These are phyloP conservation scores for Schizothecium vesticola DNA, from an alignment of 495 filamentous ascomycete genomes.

Conservation along the genomic window DNA sequence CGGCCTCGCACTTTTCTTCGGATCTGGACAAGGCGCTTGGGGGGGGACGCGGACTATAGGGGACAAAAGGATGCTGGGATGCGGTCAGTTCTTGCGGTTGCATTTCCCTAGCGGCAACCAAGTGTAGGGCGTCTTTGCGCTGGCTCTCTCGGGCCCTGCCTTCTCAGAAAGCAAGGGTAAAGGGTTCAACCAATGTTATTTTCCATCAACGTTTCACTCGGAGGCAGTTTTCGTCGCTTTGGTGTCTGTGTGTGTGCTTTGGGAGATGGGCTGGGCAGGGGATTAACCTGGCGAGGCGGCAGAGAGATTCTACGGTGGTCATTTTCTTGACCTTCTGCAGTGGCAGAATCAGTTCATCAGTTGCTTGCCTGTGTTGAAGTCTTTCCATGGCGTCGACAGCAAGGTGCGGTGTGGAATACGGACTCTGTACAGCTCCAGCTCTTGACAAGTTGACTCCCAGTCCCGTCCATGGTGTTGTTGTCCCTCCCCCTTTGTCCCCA, in stretches of 20 bases:
- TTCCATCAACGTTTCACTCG: not conserved
- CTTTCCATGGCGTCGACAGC: not conserved
- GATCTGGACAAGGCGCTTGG: not conserved
- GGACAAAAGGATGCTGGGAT: slow-evolving; percentile 13
- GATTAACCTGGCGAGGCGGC: no score
- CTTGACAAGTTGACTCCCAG: not conserved
- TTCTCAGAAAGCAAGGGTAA: not conserved
- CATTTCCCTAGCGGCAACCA: slow-evolving; percentile 7
- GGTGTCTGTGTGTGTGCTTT: not conserved
- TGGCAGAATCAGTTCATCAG: not conserved
- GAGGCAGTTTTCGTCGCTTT: not conserved
- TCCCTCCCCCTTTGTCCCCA: not conserved
- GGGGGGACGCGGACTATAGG: not conserved
- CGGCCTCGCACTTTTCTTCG: slow-evolving; percentile 4
- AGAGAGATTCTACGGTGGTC: not conserved
- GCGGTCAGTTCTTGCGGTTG: slow-evolving; percentile 10
- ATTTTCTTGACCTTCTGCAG: not conserved
- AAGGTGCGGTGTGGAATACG: not conserved
- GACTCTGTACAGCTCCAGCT: not conserved
- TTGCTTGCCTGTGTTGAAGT: no score
- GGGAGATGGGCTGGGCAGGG: no score
- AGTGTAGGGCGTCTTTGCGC: slow-evolving; percentile 4
- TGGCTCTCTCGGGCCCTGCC: not conserved
- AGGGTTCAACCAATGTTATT: not conserved
- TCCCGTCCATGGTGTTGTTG: not conserved